Evolutionary conservation across 257 asterid species (phyloP), one percentile per base, ranked within the genome.

Genomic region (Solanum pennellii): DNA sequence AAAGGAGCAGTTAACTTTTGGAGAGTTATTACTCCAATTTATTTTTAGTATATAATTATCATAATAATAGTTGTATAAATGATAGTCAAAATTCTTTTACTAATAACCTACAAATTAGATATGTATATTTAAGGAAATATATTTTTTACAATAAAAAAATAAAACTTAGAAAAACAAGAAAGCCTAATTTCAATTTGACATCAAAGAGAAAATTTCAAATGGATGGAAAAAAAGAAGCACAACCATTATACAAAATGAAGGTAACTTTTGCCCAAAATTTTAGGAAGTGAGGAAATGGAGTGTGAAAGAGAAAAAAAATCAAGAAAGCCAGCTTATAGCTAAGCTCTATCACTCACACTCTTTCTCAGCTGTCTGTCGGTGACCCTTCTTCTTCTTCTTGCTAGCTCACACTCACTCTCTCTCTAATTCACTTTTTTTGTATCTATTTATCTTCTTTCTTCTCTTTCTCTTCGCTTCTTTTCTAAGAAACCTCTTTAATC

Each of bases 361-460:
- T 33, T 56, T 49, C 89, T 77, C 69, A 62, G 39, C 82, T 59
- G 74, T 45, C 72, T 86, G 88, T 86, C 88, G 88, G 88, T 86
- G 88, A 23, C 76, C 56, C 29, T 33, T 33, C 75, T 73, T 9
- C 56, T 29, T 42, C 21, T 42, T 21, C 76, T 41, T 18, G 18
- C 42, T 23, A 9, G 33, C 87, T 68, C 56, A 23, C 82, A 4
- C 74, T 10, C 44, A 0, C 56, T 20, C 83, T 12, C 29, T 85
- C 73, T 80, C 82, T 79, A 62, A 68, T 23, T 56, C 86, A 74
- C 82, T 33, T 71, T 71, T 71, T 65, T n/a, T 14, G 18, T 56
- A 0, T 56, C 25, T 56, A 56, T 56, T 56, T 56, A 56, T 33
- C 39, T 71, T 71, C 79, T 71, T 73, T 21, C n/a, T 41, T 83